These are phyloP conservation scores for Cryptococcus floricola DNA, from an alignment of 1,284 basidiomycete genomes.

Conservation along the genomic window DNA sequence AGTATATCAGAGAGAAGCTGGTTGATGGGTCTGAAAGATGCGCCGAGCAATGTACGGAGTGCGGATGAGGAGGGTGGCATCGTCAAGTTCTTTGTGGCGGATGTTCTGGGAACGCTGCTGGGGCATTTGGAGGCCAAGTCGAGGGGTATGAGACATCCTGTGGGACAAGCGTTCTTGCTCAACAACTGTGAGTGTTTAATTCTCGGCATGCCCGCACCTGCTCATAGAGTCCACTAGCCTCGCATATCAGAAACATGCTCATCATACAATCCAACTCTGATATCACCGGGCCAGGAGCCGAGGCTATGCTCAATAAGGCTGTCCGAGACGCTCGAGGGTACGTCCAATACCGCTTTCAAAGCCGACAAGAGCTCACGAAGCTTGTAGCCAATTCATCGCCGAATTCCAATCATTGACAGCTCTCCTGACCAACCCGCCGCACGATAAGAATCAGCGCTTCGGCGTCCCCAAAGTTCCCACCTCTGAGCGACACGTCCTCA, in stretches of 20 bases:
- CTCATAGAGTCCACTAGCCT: conserved; percentile 26
- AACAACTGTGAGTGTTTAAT: conserved; percentile 43
- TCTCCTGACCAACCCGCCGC: conserved; percentile 20
- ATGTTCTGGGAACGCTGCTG: conserved; percentile 45
- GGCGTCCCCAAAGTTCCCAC: conserved; percentile 21
- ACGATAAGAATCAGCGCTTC: conserved; percentile 27
- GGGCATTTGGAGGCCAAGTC: conserved; percentile 34
- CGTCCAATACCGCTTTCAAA: conserved; percentile 4
- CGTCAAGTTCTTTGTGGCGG: conserved; percentile 45
- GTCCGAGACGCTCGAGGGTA: conserved; percentile 45
- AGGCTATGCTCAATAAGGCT: conserved; percentile 46
- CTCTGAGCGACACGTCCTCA: conserved; percentile 41
- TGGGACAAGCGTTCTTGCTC: conserved; percentile 41
- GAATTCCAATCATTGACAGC: conserved; percentile 36
- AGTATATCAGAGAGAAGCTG: conserved; percentile 47
- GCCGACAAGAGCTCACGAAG: background rate
- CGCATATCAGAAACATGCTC: conserved; percentile 46
- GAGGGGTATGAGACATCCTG: conserved; percentile 32
- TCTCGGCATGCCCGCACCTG: background rate
- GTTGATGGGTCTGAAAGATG: conserved; percentile 48
- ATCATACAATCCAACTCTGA: conserved; percentile 31
- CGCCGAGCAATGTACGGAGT: conserved; percentile 30
- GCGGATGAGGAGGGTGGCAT: conserved; percentile 43
- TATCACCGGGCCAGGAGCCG: conserved; percentile 45
- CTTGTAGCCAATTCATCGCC: conserved; percentile 33